Percentiles rank a stretch among this genome's conserved stretches.
Conservation (phyloP, 352 stramenopile species). For the Phytophthora fragariae region DNA sequence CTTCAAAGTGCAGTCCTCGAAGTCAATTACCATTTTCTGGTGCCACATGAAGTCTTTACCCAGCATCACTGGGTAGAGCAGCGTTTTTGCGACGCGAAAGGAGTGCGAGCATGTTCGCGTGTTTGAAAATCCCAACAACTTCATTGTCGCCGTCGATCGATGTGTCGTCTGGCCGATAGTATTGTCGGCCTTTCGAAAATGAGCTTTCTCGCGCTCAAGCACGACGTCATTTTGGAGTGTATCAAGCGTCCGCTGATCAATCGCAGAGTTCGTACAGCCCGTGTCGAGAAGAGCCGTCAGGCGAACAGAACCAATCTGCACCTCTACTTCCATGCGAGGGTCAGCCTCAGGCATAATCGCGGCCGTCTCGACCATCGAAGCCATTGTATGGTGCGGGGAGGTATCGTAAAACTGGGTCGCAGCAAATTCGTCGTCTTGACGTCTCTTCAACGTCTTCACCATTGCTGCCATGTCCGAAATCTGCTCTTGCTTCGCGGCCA, state of each 20-base stretch:
- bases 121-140: slow-evolving; percentile 7
- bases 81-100: not conserved
- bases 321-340: not conserved
- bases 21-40: slow-evolving; percentile 8
- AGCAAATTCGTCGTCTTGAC: slow-evolving; percentile 7
- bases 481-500: not conserved
- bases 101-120: not conserved
- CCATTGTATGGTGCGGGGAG: not conserved
- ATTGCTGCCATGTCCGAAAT: slow-evolving; percentile 1
- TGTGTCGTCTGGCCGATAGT: not conserved
- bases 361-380: not conserved
- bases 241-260: not conserved
- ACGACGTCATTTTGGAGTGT: not conserved
- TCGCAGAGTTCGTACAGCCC: slow-evolving; percentile 2
- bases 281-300: slow-evolving; percentile 5
- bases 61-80: slow-evolving; percentile 7
- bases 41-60: slow-evolving; percentile 7
- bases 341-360: not conserved
- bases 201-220: not conserved
- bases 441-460: slow-evolving; percentile 6
- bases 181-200: not conserved
- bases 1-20: not conserved
- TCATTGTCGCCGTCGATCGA: not conserved
- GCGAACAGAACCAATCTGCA: not conserved
- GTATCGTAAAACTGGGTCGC: not conserved